Percentiles rank a stretch among this genome's conserved stretches.
phyloP scores from a whole-genome alignment of 495 filamentous ascomycete species.

The Aspergillus funiculosus region DNA sequence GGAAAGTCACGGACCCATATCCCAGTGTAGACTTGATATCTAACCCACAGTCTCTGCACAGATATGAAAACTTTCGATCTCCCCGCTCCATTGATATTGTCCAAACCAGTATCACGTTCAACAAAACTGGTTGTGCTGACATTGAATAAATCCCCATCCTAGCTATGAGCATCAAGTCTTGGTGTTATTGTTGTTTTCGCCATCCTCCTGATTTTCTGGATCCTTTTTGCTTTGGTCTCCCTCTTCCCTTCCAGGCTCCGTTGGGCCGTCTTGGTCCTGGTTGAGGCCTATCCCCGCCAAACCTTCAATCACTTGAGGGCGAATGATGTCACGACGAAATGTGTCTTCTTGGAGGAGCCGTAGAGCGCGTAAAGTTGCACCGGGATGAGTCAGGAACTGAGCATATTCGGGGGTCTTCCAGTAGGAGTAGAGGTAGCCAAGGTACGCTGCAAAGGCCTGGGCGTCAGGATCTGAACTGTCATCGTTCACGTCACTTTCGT shows the following conservation, averaged over 20 bases:
- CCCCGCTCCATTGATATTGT: too few species aligned
- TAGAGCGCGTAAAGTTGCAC: slow-evolving; percentile 74
- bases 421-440: slow-evolving; percentile 75
- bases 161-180: slow-evolving; percentile 24
- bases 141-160: too few species aligned
- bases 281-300: slow-evolving; percentile 54
- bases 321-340: slow-evolving; percentile 77
- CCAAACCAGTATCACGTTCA: too few species aligned
- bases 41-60: neutral
- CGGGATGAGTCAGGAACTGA: slow-evolving; percentile 75
- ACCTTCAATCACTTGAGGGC: slow-evolving; percentile 60
- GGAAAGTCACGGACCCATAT: neutral
- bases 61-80: too few species aligned
- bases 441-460: slow-evolving; percentile 71
- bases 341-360: slow-evolving; percentile 75
- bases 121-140: too few species aligned
- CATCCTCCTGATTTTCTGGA: slow-evolving; percentile 12
- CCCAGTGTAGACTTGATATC: neutral
- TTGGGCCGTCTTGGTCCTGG: slow-evolving; percentile 20
- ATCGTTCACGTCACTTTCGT: slow-evolving; percentile 30
- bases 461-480: slow-evolving; percentile 49
- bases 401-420: slow-evolving; percentile 76
- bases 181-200: slow-evolving; percentile 2
- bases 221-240: slow-evolving; percentile 27
- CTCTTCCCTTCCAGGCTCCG: slow-evolving; percentile 22